phyloP scores from a whole-genome alignment of 1,284 basidiomycete genomes.

The Abortiporus biennis region DNA sequence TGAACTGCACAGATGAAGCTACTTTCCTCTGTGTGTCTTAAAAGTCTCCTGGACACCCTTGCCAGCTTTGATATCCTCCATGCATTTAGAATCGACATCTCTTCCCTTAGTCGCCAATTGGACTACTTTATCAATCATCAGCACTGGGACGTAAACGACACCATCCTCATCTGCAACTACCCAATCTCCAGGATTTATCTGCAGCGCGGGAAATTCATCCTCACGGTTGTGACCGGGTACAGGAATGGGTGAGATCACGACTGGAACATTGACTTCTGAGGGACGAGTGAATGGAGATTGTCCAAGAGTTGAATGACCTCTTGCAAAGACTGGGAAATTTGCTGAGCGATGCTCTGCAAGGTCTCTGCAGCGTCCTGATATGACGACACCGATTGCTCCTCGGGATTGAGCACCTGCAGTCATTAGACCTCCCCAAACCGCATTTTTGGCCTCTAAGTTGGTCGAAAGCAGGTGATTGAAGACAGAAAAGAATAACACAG shows the following conservation, averaged over 20 bases:
- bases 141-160: conserved; percentile 75
- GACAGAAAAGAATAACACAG: conserved; percentile 2
- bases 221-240: conserved; percentile 20
- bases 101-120: conserved; percentile 55
- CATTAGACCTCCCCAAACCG: conserved; percentile 92
- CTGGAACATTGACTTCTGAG: conserved; percentile 69
- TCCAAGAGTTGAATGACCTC: conserved; percentile 82
- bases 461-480: background rate
- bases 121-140: conserved; percentile 52
- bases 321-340: conserved; percentile 73
- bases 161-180: conserved; percentile 88
- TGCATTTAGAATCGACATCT: conserved; percentile 68
- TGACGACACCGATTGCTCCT: conserved; percentile 68
- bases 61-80: conserved; percentile 74
- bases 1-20: conserved; percentile 1
- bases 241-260: conserved; percentile 50
- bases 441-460: conserved; percentile 65
- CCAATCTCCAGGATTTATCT: conserved; percentile 75
- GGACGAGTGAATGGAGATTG: conserved; percentile 86
- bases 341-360: conserved; percentile 67
- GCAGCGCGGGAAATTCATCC: conserved; percentile 46
- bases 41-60: conserved; percentile 75
- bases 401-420: conserved; percentile 74
- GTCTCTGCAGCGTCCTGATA: conserved; percentile 83
- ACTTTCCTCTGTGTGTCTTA: conserved; percentile 61